Evolutionary conservation across 2,329 filamentous ascomycete genomes (phyloP).

Genomic region (Colletotrichum tanaceti): DNA sequence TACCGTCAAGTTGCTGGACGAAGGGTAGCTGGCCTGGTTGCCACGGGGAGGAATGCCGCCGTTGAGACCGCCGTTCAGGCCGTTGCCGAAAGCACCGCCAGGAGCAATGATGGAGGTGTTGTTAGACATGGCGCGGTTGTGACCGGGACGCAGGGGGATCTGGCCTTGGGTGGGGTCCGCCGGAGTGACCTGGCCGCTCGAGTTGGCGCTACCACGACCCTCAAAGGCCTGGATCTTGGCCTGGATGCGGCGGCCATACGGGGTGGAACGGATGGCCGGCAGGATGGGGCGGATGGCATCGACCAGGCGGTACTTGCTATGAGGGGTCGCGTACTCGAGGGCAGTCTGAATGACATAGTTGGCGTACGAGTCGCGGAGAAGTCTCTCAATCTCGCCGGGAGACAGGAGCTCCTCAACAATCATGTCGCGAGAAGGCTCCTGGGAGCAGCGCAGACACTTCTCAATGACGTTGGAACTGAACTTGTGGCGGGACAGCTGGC

Average conservation of each 20-base stretch:
- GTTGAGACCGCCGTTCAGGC: constrained; percentile 46
- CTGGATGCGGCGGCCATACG: constrained; percentile 92
- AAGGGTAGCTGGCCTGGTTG: constrained; percentile 51
- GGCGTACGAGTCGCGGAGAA: constrained; percentile 91
- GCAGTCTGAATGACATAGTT: constrained; percentile 99
- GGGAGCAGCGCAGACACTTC: constrained; percentile 90
- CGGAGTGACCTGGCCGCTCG: constrained; percentile 63
- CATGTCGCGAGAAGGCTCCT: constrained; percentile 77
- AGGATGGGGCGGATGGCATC: constrained; percentile 88
- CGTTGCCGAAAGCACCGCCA: constrained; percentile 45
- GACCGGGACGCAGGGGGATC: constrained; percentile 59
- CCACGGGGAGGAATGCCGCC: constrained; percentile 48
- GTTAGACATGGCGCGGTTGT: constrained; percentile 57
- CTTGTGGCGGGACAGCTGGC: constrained; percentile 87
- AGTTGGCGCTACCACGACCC: constrained; percentile 55
- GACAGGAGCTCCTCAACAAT: constrained; percentile 85
- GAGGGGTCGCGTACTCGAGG: constrained; percentile 82
- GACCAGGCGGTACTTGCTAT: constrained; percentile 79
- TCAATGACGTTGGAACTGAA: constrained; percentile 99
- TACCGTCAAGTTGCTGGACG: constrained; percentile 48
- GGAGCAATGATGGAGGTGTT: constrained; percentile 52
- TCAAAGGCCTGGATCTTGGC: constrained; percentile 82
- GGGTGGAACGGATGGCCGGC: constrained; percentile 86
- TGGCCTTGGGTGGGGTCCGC: constrained; percentile 66
- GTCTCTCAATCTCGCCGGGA: constrained; percentile 82